Conservation (phyloP, 768 basidiomycete genomes). For the Hortiboletus campestris region DNA sequence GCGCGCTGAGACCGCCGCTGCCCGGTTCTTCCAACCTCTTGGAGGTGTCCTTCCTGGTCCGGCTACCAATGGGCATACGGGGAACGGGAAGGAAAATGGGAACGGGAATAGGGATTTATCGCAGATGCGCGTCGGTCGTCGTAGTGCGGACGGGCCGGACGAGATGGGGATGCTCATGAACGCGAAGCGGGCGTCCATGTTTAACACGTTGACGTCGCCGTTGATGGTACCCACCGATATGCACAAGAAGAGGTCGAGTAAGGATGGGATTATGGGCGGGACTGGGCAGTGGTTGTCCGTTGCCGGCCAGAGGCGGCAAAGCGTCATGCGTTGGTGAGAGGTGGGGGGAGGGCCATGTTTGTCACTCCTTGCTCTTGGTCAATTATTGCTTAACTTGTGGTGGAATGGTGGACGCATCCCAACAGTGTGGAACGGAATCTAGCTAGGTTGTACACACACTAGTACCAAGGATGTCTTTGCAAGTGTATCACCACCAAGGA, state of each 20-base stretch:
- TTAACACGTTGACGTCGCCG: conserved; percentile 8
- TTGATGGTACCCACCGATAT: conserved; percentile 2
- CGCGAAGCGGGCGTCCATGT: conserved; percentile 28
- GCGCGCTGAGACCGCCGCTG: conserved; percentile 17
- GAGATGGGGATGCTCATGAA: conserved; percentile 11
- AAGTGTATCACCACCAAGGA: neutral
- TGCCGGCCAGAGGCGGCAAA: conserved; percentile 5
- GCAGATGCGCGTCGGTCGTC: neutral
- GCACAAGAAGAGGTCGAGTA: neutral
- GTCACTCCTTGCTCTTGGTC: too few species aligned
- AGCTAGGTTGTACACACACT: neutral
- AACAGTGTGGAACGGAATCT: neutral
- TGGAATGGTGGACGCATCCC: neutral
- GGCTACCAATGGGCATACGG: neutral
- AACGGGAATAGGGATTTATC: neutral
- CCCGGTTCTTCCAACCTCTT: conserved; percentile 19
- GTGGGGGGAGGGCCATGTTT: neutral
- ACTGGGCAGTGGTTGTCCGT: conserved; percentile 10
- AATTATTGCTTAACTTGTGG: too few species aligned
- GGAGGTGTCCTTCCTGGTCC: neutral
- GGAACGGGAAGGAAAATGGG: neutral
- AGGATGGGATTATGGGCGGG: neutral
- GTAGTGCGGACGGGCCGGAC: neutral
- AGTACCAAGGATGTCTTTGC: neutral
- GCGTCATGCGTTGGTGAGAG: conserved; percentile 1